Evolutionary conservation across 2,329 filamentous ascomycete genomes (phyloP).

Genomic region (Cordyceps tenuipes): DNA sequence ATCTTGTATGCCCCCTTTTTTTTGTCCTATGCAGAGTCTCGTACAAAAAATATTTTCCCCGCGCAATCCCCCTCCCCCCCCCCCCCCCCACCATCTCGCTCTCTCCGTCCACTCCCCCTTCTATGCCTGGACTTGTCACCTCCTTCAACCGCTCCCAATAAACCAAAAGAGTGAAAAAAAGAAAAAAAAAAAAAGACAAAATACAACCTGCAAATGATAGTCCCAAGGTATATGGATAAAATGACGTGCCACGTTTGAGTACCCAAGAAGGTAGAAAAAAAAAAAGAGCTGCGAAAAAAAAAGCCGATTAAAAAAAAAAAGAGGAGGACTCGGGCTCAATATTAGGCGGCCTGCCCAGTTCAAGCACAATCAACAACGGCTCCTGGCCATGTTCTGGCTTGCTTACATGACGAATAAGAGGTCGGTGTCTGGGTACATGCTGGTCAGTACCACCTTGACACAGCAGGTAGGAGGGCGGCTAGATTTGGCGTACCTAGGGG

Average conservation of each 20-base stretch:
- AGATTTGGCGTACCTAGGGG: slow-evolving; percentile 64
- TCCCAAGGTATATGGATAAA: slow-evolving; percentile 9
- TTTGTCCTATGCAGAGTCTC: not conserved
- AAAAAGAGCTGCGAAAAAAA: not conserved
- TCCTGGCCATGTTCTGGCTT: not conserved
- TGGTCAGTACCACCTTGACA: slow-evolving; percentile 18
- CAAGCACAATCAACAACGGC: slow-evolving; percentile 1
- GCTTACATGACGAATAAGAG: slow-evolving; percentile 54
- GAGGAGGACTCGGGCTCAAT: not conserved
- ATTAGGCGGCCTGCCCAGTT: not conserved
- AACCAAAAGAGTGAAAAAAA: not conserved
- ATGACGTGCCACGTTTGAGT: not conserved
- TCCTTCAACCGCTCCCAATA: not conserved
- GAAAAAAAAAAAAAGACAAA: too few relatives aligned
- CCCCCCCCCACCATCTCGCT: not conserved
- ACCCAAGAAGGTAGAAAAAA: slow-evolving; percentile 4
- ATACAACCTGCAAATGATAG: slow-evolving; percentile 5
- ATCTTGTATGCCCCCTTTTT: not conserved
- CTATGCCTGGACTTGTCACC: not conserved
- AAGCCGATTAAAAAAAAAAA: not conserved
- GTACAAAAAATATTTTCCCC: not conserved
- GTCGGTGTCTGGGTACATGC: slow-evolving; percentile 44
- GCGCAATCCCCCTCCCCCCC: not conserved
- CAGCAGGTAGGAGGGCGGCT: slow-evolving; percentile 14
- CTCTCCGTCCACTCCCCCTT: not conserved